Percentiles rank a stretch among this genome's conserved stretches.
Evolutionary conservation across 805 yeast species (phyloP).

Genomic region (Teunomyces atbi): DNA sequence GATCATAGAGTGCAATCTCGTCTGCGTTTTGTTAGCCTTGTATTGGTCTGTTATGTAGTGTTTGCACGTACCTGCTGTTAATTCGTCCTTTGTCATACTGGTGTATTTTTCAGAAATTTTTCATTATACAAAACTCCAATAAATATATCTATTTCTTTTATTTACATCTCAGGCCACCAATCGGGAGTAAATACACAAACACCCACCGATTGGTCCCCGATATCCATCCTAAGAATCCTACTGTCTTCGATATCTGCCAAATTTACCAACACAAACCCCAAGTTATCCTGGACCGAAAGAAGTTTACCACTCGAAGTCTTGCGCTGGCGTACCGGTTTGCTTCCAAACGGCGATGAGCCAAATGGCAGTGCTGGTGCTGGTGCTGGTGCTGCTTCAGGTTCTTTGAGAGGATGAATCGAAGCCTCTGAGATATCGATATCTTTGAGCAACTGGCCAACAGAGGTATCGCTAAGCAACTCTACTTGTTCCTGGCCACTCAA

Average conservation of each 20-base stretch:
- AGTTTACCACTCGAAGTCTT: conserved; percentile 57
- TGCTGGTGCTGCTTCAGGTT: conserved; percentile 10
- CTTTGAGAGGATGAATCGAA: conserved; percentile 20
- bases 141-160: conserved; percentile 1
- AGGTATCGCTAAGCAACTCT: conserved; percentile 15
- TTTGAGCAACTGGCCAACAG: conserved; percentile 15
- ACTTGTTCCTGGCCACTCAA: conserved; percentile 13
- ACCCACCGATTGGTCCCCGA: conserved; percentile 32
- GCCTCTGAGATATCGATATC: conserved; percentile 13
- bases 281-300: conserved; percentile 52
- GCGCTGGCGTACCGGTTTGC: conserved; percentile 28
- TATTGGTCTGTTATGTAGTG: not conserved
- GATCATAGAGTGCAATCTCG: conserved; percentile 87
- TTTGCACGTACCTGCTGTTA: conserved; percentile 18
- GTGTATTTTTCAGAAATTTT: not conserved
- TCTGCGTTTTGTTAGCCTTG: conserved; percentile 37
- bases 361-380: conserved; percentile 15
- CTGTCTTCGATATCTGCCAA: conserved; percentile 45
- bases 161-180: conserved; percentile 65
- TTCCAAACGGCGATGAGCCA: conserved; percentile 42
- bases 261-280: conserved; percentile 64
- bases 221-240: conserved; percentile 29
- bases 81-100: conserved; percentile 8
- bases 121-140: not conserved
- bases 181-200: conserved; percentile 59